A percentile compares a stretch with the other conserved stretches of the same genome.
These are phyloP conservation scores for Thelonectria blattea DNA, from an alignment of 2,329 filamentous ascomycete species.

Conservation along the genomic window DNA sequence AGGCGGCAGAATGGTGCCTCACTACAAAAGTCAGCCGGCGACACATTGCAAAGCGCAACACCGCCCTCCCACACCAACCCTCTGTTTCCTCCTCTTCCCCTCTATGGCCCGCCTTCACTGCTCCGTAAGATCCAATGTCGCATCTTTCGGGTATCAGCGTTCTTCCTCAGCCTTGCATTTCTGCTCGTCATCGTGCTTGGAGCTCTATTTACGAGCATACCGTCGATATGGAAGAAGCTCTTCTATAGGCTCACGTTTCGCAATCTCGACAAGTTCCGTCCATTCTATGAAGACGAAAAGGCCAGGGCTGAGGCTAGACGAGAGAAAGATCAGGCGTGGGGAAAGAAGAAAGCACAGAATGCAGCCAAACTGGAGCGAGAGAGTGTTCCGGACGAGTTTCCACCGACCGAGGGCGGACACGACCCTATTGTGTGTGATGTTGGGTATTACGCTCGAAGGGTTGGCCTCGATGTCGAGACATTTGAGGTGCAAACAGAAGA, in stretches of 20 bases:
- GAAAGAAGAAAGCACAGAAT: conserved; percentile 47
- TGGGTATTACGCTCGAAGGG: conserved; percentile 83
- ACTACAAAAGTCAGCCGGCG: conserved; percentile 53
- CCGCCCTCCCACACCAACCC: conserved; percentile 76
- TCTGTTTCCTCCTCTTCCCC: conserved; percentile 81
- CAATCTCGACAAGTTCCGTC: conserved; percentile 64
- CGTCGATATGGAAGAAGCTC: conserved; percentile 53
- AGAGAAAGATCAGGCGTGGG: conserved; percentile 69
- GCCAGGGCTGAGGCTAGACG: conserved; percentile 62
- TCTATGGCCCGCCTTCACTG: conserved; percentile 77
- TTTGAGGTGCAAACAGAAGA: conserved; percentile 92
- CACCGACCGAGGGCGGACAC: conserved; percentile 78
- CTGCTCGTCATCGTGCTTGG: conserved; percentile 78
- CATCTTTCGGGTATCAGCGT: conserved; percentile 70
- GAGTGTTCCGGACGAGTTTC: conserved; percentile 61
- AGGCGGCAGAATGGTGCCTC: conserved; percentile 42
- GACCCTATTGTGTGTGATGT: conserved; percentile 82
- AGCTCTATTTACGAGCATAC: conserved; percentile 71
- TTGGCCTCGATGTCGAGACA: conserved; percentile 84
- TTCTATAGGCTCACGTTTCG: conserved; percentile 63
- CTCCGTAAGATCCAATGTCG: conserved; percentile 70
- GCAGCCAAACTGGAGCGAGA: conserved; percentile 49
- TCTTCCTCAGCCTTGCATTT: conserved; percentile 79
- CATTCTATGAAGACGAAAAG: conserved; percentile 76
- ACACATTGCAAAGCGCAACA: conserved; percentile 54